Base-by-base conservation (phyloP, 306 rosid genomes). In the Datisca glomerata region DNA sequence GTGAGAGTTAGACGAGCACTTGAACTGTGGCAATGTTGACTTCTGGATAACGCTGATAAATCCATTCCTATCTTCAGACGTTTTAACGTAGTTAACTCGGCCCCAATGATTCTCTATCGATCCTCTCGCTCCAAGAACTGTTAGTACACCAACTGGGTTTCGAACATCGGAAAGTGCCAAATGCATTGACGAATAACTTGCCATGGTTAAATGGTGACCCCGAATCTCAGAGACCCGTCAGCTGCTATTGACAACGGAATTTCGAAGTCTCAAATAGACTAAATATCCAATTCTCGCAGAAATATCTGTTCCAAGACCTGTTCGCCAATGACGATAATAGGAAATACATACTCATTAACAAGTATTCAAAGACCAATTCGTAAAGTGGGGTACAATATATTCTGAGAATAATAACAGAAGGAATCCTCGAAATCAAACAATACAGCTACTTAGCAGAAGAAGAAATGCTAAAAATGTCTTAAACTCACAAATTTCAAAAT, bases 1-100 rank as follows among this genome's bases (percentile, higher is more conserved):
- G 43, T 80, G 79, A n/a, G 95, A 65, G 57, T 65, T 75, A 12
- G 73, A 38, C 0, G 75, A 66, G 15, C 84, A 74, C 68, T 70
- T 84, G 24, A 76, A 38, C 9, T 69, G 81, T 55, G 60, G 45
- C 33, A 57, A 55, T 40, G 45, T 49, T 34, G 61, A 68, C 68
- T 72, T 89, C 39, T 73, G 60, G 38, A 20, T 34, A 10, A 49
- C 65, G 24, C 81, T 46, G 31, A 34, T n/a, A 56, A 62, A 54
- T 18, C 69, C 69, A 51, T 45, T 48, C 71, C 65, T 74, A 17
- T 53, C 67, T 21, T 36, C 89, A 0, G 45, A 41, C 48, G 62
- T 15, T 65, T 60, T 87, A 53, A 63, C 14, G 37, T 57, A 64
- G 23, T 61, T 37, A 28, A 56, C 38, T 40, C 68, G 80, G 33